Evolutionary conservation across 2,329 filamentous ascomycete genomes (phyloP), one percentile per base, ranked within the genome.

Genomic region (Talaromyces funiculosus): DNA sequence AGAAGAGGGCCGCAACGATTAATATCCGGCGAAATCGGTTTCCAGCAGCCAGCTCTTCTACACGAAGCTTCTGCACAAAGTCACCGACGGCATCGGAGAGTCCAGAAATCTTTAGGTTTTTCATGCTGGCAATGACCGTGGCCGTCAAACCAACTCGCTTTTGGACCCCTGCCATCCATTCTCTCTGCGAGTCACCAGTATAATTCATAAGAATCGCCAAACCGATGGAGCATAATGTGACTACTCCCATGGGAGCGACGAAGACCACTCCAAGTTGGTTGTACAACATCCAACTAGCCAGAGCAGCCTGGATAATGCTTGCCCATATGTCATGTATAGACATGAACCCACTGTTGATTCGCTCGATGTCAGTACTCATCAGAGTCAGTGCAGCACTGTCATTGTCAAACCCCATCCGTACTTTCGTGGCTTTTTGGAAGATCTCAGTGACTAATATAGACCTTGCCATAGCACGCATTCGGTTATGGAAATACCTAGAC

Each of bases 21-120:
- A 18, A 29, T 18, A 67, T 43, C 35, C 61, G 58, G 31, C 72
- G 70, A 61, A 72, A 77, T 18, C 65, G 63, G 0, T 66, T 61
- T 63, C 66, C 72, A 24, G 62, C 24, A 12, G 37, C 65, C 22
- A 81, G 53, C 57, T 80, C 78, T n/a, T 72, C 67, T 10, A 73
- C 61, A 5, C 78, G 72, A 5, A 80, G 65, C 3, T 65, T 68
- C 49, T 78, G 73, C 4, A 80, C 67, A 14, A 69, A 70, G 7
- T 66, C 68, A 59, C 72, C 70, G 3, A 80, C 64, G 3, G 72
- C 73, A 12, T 75, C 67, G 31, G 74, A 77, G 5, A 83, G 67
- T 0, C 81, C 81, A 0, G 78, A 72, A 53, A 82, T 76, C 63
- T 82, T 83, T 57, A 83, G 72, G n/a, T 75, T 77, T 64, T 81